Conservation (phyloP, 192 early-diverging fungal genomes). For the Entophlyctis helioformis region DNA sequence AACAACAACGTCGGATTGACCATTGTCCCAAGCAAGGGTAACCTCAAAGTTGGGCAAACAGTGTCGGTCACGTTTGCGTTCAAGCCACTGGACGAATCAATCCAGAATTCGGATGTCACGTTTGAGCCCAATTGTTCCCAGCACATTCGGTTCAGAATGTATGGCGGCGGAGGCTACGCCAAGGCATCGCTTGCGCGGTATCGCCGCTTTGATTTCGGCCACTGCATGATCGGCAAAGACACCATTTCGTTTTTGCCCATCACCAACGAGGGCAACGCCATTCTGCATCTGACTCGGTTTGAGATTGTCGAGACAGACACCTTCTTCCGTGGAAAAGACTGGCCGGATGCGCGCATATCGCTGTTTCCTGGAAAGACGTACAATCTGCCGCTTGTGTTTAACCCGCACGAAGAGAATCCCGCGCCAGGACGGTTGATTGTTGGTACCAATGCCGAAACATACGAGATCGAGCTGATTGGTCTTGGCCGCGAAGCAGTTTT, state of each 20-base stretch:
- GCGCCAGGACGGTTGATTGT: slow-evolving; percentile 35
- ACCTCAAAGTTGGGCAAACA: slow-evolving; percentile 36
- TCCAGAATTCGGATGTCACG: slow-evolving; percentile 36
- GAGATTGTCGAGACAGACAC: slow-evolving; percentile 45
- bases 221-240: slow-evolving; percentile 58
- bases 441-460: slow-evolving; percentile 36
- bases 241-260: slow-evolving; percentile 44
- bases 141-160: slow-evolving; percentile 45
- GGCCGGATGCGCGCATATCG: slow-evolving; percentile 35
- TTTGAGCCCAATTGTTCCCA: slow-evolving; percentile 51
- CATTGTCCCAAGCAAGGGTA: slow-evolving; percentile 27
- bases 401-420: slow-evolving; percentile 52
- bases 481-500: slow-evolving; percentile 49
- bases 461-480: slow-evolving; percentile 51
- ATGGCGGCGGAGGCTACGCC: slow-evolving; percentile 44
- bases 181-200: slow-evolving; percentile 42
- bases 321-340: slow-evolving; percentile 41
- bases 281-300: slow-evolving; percentile 44
- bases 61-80: slow-evolving; percentile 39
- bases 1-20: slow-evolving; percentile 32
- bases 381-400: slow-evolving; percentile 49
- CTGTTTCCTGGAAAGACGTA: slow-evolving; percentile 41
- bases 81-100: slow-evolving; percentile 33
- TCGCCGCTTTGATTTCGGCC: slow-evolving; percentile 50
- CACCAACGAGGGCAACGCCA: slow-evolving; percentile 52